These are phyloP conservation scores for Quillaja saponaria DNA, from an alignment of 306 rosid genomes.

Conservation along the genomic window DNA sequence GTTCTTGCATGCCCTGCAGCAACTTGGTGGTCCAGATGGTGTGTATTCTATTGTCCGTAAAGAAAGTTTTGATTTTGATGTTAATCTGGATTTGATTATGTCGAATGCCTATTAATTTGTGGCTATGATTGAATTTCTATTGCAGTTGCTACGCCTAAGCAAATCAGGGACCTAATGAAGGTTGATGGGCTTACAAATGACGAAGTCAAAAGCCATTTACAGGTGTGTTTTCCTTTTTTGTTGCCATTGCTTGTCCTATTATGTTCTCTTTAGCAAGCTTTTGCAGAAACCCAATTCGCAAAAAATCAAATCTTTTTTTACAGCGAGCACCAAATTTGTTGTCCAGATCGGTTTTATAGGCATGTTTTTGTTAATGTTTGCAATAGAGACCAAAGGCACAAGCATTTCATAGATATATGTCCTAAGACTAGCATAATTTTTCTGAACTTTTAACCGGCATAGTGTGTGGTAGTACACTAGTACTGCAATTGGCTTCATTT, in stretches of 20 bases:
- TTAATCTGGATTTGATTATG: background rate
- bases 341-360: too few species aligned
- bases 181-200: slow-evolving; percentile 96
- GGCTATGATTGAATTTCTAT: slow-evolving; percentile 22
- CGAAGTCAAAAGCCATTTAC: slow-evolving; percentile 94
- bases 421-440: too few species aligned
- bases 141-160: slow-evolving; percentile 90
- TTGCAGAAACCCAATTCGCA: too few species aligned
- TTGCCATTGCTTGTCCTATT: background rate
- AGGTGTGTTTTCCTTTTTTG: slow-evolving; percentile 48
- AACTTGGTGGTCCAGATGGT: slow-evolving; percentile 90
- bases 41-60: slow-evolving; percentile 2
- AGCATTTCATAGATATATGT: too few species aligned
- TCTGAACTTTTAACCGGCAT: too few species aligned
- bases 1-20: slow-evolving; percentile 79
- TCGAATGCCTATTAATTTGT: background rate
- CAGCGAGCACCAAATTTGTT: too few species aligned
- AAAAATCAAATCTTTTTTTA: too few species aligned
- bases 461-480: too few species aligned
- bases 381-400: too few species aligned
- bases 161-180: slow-evolving; percentile 86
- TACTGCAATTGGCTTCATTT: too few species aligned
- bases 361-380: too few species aligned
- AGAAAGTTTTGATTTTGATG: background rate
- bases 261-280: too few species aligned